phyloP scores from a whole-genome alignment of 2,329 filamentous ascomycete genomes.

The Aspergillaceae sp. region DNA sequence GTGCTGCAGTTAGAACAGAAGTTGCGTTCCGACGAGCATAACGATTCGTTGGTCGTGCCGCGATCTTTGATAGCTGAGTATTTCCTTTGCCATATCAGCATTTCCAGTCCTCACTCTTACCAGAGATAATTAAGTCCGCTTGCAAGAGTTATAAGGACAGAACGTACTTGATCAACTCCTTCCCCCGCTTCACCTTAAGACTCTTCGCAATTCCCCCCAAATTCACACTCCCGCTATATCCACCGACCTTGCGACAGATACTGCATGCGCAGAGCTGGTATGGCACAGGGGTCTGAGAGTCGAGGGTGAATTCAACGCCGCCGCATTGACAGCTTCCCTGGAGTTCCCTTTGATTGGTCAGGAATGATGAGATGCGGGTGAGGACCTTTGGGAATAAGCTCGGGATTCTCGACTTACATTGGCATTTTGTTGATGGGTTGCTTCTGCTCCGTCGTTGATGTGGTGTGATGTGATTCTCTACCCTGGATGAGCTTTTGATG shows the following conservation, averaged over 20 bases:
- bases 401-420: slow-evolving; percentile 8
- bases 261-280: slow-evolving; percentile 44
- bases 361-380: not conserved
- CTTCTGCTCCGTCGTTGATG: not conserved
- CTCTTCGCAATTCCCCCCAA: slow-evolving; percentile 38
- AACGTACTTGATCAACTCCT: slow-evolving; percentile 33
- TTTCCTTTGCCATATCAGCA: slow-evolving; percentile 27
- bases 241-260: slow-evolving; percentile 43
- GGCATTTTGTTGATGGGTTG: slow-evolving; percentile 9
- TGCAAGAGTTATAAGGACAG: too few species aligned
- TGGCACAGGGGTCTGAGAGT: slow-evolving; percentile 40
- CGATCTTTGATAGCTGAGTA: slow-evolving; percentile 39
- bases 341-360: slow-evolving; percentile 31
- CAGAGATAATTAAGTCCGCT: not conserved
- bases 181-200: slow-evolving; percentile 34
- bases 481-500: too few species aligned
- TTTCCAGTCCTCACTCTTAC: not conserved
- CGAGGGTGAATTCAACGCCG: slow-evolving; percentile 37
- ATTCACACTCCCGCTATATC: slow-evolving; percentile 39
- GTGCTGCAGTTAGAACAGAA: slow-evolving; percentile 42
- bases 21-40: slow-evolving; percentile 37
- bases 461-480: not conserved
- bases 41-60: slow-evolving; percentile 30
- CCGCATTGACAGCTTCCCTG: slow-evolving; percentile 44
- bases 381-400: not conserved